phyloP scores from a whole-genome alignment of 768 basidiomycete species.

The Tricholoma bakamatsutake region DNA sequence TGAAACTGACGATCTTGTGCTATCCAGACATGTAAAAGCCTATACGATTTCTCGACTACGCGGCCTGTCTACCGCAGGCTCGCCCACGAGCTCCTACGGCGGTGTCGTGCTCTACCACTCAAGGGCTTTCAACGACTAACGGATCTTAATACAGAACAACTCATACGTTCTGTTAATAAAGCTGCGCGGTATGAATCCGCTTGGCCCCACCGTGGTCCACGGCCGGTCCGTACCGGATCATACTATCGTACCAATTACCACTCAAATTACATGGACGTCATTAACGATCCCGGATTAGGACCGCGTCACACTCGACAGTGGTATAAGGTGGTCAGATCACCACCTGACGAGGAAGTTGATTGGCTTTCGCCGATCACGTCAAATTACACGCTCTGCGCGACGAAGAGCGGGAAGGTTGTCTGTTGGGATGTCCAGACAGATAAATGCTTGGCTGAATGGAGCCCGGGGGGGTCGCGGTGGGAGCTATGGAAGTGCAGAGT shows the following conservation, averaged over 20 bases:
- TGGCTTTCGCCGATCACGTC: slow-evolving; percentile 77
- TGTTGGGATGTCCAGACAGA: slow-evolving; percentile 72
- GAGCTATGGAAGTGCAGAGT: slow-evolving; percentile 77
- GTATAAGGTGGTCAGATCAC: slow-evolving; percentile 66
- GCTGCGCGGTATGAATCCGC: slow-evolving; percentile 56
- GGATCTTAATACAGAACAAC: slow-evolving; percentile 57
- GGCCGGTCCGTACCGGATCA: slow-evolving; percentile 34
- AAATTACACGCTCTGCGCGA: slow-evolving; percentile 71
- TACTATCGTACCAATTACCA: slow-evolving; percentile 26
- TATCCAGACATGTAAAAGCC: slow-evolving; percentile 54
- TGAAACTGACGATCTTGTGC: background rate
- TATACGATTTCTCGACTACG: slow-evolving; percentile 56
- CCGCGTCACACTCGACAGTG: slow-evolving; percentile 30
- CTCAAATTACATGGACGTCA: slow-evolving; percentile 35
- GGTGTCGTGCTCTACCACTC: slow-evolving; percentile 64
- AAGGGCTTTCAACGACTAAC: slow-evolving; percentile 64
- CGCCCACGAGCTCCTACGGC: slow-evolving; percentile 52
- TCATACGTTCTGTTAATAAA: slow-evolving; percentile 58
- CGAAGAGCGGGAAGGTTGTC: slow-evolving; percentile 69
- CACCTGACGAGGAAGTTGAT: slow-evolving; percentile 64
- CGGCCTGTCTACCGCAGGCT: slow-evolving; percentile 65
- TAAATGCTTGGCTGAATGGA: slow-evolving; percentile 61
- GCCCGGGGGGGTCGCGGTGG: slow-evolving; percentile 50
- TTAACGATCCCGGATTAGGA: slow-evolving; percentile 6
- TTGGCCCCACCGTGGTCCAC: slow-evolving; percentile 56